Percentiles rank a stretch among this genome's conserved stretches.
Evolutionary conservation across 371 early-diverging fungal species (phyloP).

Genomic region (Mucor indicus): DNA sequence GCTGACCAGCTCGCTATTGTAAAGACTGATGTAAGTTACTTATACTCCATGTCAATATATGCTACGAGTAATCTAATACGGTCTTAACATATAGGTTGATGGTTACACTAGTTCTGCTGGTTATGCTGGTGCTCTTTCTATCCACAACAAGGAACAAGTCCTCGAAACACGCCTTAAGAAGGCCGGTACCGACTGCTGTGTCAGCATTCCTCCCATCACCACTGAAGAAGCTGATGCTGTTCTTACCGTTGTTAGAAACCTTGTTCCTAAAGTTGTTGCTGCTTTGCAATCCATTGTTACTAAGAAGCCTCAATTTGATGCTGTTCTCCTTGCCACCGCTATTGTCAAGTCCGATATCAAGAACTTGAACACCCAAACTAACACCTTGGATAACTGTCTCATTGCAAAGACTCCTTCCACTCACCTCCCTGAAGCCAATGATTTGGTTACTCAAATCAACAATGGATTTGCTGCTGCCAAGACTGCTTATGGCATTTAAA

Average conservation of each 20-base stretch:
- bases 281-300: conserved; percentile 5
- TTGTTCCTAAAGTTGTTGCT: conserved; percentile 11
- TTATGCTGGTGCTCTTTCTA: conserved; percentile 8
- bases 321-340: conserved; percentile 7
- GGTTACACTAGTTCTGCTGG: conserved; percentile 9
- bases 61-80: not conserved
- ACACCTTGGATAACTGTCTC: conserved; percentile 17
- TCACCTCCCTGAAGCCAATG: conserved; percentile 11
- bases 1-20: conserved; percentile 4
- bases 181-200: conserved; percentile 14
- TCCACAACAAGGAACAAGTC: conserved; percentile 6
- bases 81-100: conserved; percentile 6
- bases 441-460: conserved; percentile 3
- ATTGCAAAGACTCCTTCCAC: conserved; percentile 10
- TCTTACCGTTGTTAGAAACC: conserved; percentile 1
- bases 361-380: conserved; percentile 5
- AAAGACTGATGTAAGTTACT: conserved; percentile 5
- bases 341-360: conserved; percentile 14
- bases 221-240: conserved; percentile 17
- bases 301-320: conserved; percentile 16
- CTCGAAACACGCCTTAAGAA: conserved; percentile 10
- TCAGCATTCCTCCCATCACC: not conserved
- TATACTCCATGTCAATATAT: not conserved
- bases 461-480: conserved; percentile 16
- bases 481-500: conserved; percentile 14